Evolutionary conservation across 179 eudicot species (phyloP).

Genomic region (Silene coronaria): DNA sequence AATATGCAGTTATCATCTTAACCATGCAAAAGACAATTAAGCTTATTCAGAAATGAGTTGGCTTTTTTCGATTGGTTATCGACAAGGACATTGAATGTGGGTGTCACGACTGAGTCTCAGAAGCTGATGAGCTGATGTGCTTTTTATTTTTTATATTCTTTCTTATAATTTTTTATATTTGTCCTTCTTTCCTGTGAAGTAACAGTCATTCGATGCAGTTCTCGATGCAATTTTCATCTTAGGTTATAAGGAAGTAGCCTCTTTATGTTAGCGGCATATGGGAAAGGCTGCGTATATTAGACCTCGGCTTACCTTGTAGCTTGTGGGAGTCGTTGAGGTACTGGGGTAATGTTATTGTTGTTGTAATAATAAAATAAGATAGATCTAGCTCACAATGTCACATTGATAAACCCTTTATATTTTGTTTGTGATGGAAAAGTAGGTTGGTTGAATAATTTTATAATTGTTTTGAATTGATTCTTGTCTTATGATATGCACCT

Average conservation of each 20-base stretch:
- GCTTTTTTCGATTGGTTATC: conserved; percentile 29
- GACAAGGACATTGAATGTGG: conserved; percentile 38
- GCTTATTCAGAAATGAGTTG: conserved; percentile 34
- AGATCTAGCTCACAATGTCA: conserved; percentile 13
- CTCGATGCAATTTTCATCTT: too few relatives aligned
- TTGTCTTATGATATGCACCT: conserved; percentile 28
- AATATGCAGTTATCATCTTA: conserved; percentile 36
- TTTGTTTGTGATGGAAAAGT: conserved; percentile 16
- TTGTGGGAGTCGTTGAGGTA: too few relatives aligned
- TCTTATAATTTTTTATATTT: too few relatives aligned
- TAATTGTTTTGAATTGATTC: conserved; percentile 25
- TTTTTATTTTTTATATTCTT: background rate
- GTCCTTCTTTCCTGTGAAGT: too few relatives aligned
- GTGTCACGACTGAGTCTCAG: conserved; percentile 36
- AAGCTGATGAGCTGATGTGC: conserved; percentile 10
- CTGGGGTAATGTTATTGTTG: too few relatives aligned
- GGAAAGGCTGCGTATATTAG: too few relatives aligned
- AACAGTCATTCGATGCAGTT: too few relatives aligned
- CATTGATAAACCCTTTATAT: background rate
- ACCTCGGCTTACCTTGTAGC: too few relatives aligned
- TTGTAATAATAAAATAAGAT: conserved; percentile 16
- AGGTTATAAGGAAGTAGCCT: too few relatives aligned
- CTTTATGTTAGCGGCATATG: too few relatives aligned
- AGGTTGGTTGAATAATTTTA: conserved; percentile 20
- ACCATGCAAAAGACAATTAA: conserved; percentile 32